These are phyloP conservation scores for Fusarium veterinarium DNA, from an alignment of 2,329 filamentous ascomycete species.

Conservation along the genomic window DNA sequence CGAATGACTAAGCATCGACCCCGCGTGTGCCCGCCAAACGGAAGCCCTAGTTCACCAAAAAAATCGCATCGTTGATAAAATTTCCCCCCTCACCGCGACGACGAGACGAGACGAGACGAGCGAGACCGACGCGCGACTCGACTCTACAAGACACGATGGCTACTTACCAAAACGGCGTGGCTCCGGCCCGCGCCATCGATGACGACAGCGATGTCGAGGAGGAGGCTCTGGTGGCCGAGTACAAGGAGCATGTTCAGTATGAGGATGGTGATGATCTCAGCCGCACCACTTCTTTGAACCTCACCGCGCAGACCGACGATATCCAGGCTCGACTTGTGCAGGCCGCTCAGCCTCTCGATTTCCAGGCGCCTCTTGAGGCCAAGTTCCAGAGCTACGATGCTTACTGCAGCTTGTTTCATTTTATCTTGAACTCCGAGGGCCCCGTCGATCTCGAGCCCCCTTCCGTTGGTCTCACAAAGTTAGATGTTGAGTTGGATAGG, in stretches of 20 bases:
- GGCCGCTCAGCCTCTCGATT: constrained; percentile 94
- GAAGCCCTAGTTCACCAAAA: constrained; percentile 54
- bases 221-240: constrained; percentile 94
- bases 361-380: constrained; percentile 92
- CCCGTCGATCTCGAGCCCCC: constrained; percentile 97
- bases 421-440: constrained; percentile 98
- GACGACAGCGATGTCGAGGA: constrained; percentile 96
- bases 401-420: constrained; percentile 99
- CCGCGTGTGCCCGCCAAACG: constrained; percentile 45
- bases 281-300: constrained; percentile 75
- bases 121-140: constrained; percentile 46
- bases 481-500: constrained; percentile 12
- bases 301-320: constrained; percentile 83
- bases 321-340: constrained; percentile 92
- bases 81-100: constrained; percentile 49
- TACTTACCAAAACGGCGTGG: constrained; percentile 70
- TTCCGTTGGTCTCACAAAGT: constrained; percentile 73
- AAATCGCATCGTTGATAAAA: constrained; percentile 47
- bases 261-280: constrained; percentile 87
- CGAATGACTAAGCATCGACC: constrained; percentile 18
- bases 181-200: constrained; percentile 70
- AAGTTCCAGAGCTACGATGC: constrained; percentile 99
- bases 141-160: constrained; percentile 61
- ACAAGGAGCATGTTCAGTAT: constrained; percentile 95
- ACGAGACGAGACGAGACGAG: constrained; percentile 40